Base-by-base conservation (phyloP, 805 yeast genomes). In the Candida schatavii region DNA sequence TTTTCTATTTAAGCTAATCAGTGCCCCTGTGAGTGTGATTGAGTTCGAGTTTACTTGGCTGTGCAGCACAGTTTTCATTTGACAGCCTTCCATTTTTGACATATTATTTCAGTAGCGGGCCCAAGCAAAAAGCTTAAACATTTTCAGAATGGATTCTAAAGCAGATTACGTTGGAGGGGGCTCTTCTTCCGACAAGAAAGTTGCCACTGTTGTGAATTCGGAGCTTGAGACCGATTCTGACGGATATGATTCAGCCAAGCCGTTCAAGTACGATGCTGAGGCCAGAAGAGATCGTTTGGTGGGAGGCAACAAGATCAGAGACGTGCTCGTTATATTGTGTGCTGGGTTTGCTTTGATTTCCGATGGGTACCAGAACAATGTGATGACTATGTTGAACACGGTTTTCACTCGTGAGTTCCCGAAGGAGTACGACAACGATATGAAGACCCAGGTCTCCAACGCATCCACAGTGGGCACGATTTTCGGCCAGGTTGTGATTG, bases 321-420 rank as follows among this genome's bases (percentile, higher is more conserved):
- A 69, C 42, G 45, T 64, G 22, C 50, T 70, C 39, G 61, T 81
- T 41, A 78, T 84, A 46, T 54, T 80, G 35, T 78, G 86, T 61
- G 70, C 89, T 19, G 91, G 93, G 11, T 81, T 78, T 48, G 93
- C 90, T 0, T 71, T 85, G 55, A 77, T 83, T 52, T 78, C 85
- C 18, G 93, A 85, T 62, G 90, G 90, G 3, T 84, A 84, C 60
- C 88, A 82, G 57, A 84, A 84, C 55, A 81, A 79, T 50, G 74
- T 82, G 47, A 82, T 84, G 87, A 75, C 87, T 3, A 81, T 83
- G 83, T 52, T 75, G 49, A 84, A 83, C 58, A 63, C 73, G 17
- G 73, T 81, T 11, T 81, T 83, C 53, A 64, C 80, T 7, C 50
- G 55, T 14, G 54, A 66, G 46, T 77, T 70, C 51, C 80, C 81